Percentiles rank a stretch among this genome's conserved stretches.
Conservation (phyloP, 1,139 yeast genomes). For the Candida sanyaensis region DNA sequence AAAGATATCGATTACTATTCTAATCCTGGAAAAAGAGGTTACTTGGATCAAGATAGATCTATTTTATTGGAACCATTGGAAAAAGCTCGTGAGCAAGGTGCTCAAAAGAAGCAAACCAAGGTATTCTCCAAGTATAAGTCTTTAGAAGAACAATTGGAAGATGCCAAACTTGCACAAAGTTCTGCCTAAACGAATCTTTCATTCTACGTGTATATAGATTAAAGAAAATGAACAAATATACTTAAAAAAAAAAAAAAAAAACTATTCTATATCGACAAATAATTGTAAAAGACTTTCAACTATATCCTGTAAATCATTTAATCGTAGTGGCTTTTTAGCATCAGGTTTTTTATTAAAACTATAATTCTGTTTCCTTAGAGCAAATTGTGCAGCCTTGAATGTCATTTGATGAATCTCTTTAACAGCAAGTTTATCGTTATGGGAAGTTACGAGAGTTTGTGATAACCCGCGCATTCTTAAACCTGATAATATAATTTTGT, state of each 20-base stretch:
- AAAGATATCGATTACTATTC: constrained; percentile 82
- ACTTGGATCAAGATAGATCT: constrained; percentile 49
- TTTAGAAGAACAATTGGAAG: constrained; percentile 13
- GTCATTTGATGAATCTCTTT: constrained; percentile 49
- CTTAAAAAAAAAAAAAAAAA: no score
- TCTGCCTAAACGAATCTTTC: neutral
- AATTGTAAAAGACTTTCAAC: constrained; percentile 39
- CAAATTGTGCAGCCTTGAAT: constrained; percentile 39
- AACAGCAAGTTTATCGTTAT: constrained; percentile 36
- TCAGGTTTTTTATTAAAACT: constrained; percentile 20
- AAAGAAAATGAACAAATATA: constrained; percentile 5
- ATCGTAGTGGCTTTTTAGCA: constrained; percentile 17
- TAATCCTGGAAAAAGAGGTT: constrained; percentile 73
- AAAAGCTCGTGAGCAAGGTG: constrained; percentile 21
- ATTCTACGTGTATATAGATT: constrained; percentile 6
- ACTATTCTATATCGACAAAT: constrained; percentile 32
- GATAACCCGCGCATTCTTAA: constrained; percentile 45
- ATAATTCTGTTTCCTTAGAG: constrained; percentile 39
- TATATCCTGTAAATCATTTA: constrained; percentile 37
- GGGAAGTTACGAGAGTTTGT: constrained; percentile 21
- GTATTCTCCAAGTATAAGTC: constrained; percentile 21
- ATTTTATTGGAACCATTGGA: constrained; percentile 41
- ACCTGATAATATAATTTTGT: constrained; percentile 42
- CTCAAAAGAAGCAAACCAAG: constrained; percentile 32
- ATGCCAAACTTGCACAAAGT: constrained; percentile 9